Evolutionary conservation across 495 filamentous ascomycete genomes (phyloP).

Genomic region (Lasiosphaeria ovina): DNA sequence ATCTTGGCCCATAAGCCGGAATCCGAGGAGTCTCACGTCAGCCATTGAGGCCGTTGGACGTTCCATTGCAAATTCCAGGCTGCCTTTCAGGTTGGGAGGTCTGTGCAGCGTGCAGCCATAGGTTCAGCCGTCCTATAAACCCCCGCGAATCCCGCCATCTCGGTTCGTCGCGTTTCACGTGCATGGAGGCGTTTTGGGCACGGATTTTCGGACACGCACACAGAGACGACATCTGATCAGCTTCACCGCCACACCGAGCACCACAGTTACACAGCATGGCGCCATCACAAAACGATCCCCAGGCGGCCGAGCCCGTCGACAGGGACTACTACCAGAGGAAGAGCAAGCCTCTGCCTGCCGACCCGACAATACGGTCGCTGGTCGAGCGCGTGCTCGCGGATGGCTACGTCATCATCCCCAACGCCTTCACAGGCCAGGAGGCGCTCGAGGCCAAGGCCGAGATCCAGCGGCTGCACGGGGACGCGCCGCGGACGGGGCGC

Average conservation of each 20-base stretch:
- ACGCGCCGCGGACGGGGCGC: neutral
- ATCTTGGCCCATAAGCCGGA: too few relatives aligned
- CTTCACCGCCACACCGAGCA: neutral
- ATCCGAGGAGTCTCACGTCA: too few relatives aligned
- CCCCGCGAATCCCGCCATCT: too few relatives aligned
- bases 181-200: too few relatives aligned
- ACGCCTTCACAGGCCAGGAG: neutral
- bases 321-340: neutral
- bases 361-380: neutral
- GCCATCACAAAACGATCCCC: neutral
- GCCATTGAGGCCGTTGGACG: too few relatives aligned
- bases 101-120: too few relatives aligned
- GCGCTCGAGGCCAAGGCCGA: neutral
- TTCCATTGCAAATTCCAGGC: too few relatives aligned
- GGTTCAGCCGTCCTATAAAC: too few relatives aligned
- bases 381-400: neutral
- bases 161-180: too few relatives aligned
- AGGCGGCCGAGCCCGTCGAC: neutral
- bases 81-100: too few relatives aligned
- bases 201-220: too few relatives aligned
- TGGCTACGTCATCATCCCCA: conserved; percentile 1
- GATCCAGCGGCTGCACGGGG: neutral
- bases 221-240: too few relatives aligned
- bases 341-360: neutral
- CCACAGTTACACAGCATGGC: neutral